Percentiles rank a stretch among this genome's conserved stretches.
These are phyloP conservation scores for Lactarius tabidus DNA, from an alignment of 768 basidiomycete genomes.

Conservation along the genomic window DNA sequence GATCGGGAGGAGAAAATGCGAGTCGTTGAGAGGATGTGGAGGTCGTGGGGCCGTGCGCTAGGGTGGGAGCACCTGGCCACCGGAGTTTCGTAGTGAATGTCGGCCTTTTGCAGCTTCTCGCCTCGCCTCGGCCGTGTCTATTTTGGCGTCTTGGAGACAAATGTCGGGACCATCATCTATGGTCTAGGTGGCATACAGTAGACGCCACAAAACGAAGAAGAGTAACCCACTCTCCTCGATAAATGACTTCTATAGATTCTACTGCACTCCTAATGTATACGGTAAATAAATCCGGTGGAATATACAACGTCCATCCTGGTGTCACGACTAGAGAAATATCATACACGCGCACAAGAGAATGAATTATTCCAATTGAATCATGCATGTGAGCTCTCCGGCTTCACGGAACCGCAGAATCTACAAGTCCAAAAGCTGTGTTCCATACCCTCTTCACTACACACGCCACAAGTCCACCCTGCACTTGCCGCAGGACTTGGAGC, in stretches of 20 bases:
- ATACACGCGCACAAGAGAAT: background rate
- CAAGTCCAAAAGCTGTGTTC: slow-evolving; percentile 73
- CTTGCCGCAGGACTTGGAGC: background rate
- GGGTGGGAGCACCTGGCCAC: slow-evolving; percentile 47
- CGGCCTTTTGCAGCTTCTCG: too few species aligned
- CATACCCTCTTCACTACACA: slow-evolving; percentile 61
- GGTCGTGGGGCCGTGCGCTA: slow-evolving; percentile 70
- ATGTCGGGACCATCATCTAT: background rate
- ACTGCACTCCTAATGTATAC: background rate
- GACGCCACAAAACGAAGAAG: background rate
- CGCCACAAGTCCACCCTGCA: slow-evolving; percentile 54
- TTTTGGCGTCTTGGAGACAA: background rate
- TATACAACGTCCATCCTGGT: background rate
- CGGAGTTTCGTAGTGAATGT: slow-evolving; percentile 4
- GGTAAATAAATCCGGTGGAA: background rate
- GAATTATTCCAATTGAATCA: slow-evolving; percentile 8
- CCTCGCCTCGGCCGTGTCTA: background rate
- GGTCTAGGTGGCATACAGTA: background rate
- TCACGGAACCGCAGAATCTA: slow-evolving; percentile 64
- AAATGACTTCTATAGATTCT: background rate
- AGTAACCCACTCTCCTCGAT: background rate
- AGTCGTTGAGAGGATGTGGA: slow-evolving; percentile 86
- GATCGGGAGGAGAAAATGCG: slow-evolving; percentile 66
- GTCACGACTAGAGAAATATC: background rate
- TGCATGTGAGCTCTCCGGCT: slow-evolving; percentile 35